Percentiles rank a stretch among this genome's conserved stretches.
Conservation (phyloP, 768 basidiomycete species). For the Pleurotus pulmonarius region DNA sequence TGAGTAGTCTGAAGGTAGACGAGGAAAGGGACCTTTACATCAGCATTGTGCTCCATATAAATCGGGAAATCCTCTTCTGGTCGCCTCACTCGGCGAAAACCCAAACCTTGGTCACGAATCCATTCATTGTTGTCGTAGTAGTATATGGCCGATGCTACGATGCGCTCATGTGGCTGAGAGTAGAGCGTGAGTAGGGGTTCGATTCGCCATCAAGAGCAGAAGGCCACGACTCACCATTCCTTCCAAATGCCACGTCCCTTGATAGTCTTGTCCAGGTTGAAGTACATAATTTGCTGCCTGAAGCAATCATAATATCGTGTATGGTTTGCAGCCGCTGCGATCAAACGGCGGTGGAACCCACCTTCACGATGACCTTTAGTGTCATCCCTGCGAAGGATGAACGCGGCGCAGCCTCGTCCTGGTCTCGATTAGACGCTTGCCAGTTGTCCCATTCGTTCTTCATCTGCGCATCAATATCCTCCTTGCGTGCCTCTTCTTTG, state of each 20-base stretch:
- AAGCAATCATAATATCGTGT: not conserved
- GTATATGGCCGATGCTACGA: slow-evolving; percentile 13
- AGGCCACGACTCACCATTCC: slow-evolving; percentile 10
- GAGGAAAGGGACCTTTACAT: too few relatives aligned
- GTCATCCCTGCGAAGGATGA: not conserved
- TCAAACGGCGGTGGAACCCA: not conserved
- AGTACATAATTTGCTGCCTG: slow-evolving; percentile 15
- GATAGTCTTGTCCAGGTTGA: slow-evolving; percentile 11
- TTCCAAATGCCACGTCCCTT: slow-evolving; percentile 16
- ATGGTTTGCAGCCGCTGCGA: not conserved
- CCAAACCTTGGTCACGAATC: slow-evolving; percentile 11
- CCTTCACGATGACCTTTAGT: slow-evolving; percentile 1
- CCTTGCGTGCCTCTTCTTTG: not conserved
- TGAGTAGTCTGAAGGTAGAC: not conserved
- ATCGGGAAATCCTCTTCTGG: slow-evolving; percentile 2
- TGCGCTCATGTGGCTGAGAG: slow-evolving; percentile 14
- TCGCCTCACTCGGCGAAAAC: slow-evolving; percentile 4
- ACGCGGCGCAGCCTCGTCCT: not conserved
- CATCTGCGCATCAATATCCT: not conserved
- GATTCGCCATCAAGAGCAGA: not conserved
- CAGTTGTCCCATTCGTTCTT: not conserved
- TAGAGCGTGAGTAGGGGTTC: not conserved
- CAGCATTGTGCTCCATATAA: not conserved
- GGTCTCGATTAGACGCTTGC: not conserved
- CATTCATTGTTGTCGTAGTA: slow-evolving; percentile 11